These are phyloP conservation scores for Cryptosporidium andersoni DNA, from an alignment of 169 alveolate genomes.

Conservation along the genomic window DNA sequence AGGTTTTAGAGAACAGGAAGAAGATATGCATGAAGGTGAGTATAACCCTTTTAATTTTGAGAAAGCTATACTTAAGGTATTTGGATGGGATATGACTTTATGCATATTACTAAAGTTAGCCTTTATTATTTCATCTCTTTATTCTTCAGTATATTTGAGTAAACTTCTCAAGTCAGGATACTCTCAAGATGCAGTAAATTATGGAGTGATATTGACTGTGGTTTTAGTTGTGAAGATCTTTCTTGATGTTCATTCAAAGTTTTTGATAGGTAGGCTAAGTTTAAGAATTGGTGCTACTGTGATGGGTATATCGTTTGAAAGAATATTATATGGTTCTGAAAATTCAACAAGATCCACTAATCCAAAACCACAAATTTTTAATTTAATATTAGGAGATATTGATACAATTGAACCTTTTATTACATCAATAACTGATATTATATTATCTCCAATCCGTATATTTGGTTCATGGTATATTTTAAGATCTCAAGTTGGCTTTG, in stretches of 20 bases:
- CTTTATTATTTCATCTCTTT: background rate
- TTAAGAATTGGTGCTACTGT: constrained; percentile 5
- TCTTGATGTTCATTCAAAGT: constrained; percentile 19
- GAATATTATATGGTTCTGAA: background rate
- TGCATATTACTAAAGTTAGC: constrained; percentile 3
- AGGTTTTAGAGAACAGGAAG: no score
- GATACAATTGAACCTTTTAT: constrained; percentile 22
- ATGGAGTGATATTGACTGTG: constrained; percentile 1
- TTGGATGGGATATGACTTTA: background rate
- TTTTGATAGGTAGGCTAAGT: constrained; percentile 9
- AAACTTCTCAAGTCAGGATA: background rate
- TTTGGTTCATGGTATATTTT: constrained; percentile 34
- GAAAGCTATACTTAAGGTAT: background rate
- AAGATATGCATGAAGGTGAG: no score
- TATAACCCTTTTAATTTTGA: background rate
- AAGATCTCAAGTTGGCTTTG: constrained; percentile 9
- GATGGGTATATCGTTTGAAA: background rate
- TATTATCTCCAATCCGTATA: constrained; percentile 14
- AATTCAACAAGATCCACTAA: background rate
- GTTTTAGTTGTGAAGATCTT: constrained; percentile 15
- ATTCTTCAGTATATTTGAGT: background rate
- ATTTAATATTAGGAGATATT: constrained; percentile 34
- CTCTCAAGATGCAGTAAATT: background rate
- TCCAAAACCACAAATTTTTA: constrained; percentile 13
- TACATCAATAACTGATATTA: constrained; percentile 17